These are phyloP conservation scores for Rhodotorula paludigena DNA, from an alignment of 768 basidiomycete species.

Conservation along the genomic window DNA sequence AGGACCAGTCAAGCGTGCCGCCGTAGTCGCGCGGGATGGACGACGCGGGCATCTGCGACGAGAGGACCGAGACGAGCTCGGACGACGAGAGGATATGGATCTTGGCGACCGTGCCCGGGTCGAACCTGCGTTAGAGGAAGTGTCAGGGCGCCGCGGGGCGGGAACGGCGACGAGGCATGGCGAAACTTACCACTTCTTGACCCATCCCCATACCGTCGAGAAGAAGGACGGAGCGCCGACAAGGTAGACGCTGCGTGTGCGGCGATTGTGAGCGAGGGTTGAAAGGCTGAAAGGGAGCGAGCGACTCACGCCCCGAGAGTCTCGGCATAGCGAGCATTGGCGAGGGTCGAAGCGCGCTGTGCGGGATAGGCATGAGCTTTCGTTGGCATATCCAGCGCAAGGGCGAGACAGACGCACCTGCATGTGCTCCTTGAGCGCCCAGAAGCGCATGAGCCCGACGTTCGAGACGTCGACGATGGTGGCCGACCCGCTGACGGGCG, in stretches of 20 bases:
- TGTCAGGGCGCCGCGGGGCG: background rate
- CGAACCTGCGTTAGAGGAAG: constrained; percentile 6
- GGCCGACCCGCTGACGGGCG: constrained; percentile 29
- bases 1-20: constrained; percentile 67
- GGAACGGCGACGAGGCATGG: background rate
- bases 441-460: constrained; percentile 62
- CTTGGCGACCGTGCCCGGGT: constrained; percentile 51
- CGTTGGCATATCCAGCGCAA: too few species aligned
- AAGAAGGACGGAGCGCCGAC: constrained; percentile 81
- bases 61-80: constrained; percentile 47
- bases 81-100: constrained; percentile 58
- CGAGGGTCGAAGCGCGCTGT: constrained; percentile 68
- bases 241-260: constrained; percentile 46
- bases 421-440: constrained; percentile 56
- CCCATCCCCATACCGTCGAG: constrained; percentile 75
- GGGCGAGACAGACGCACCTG: too few species aligned
- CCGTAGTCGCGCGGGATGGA: constrained; percentile 59
- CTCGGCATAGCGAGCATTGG: constrained; percentile 77
- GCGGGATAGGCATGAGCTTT: too few species aligned
- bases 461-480: constrained; percentile 63
- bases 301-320: constrained; percentile 59
- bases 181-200: constrained; percentile 52
- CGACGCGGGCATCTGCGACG: constrained; percentile 47
- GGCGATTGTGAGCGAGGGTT: too few species aligned
- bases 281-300: background rate